A percentile compares a stretch with the other conserved stretches of the same genome.
Evolutionary conservation across 768 basidiomycete species (phyloP).

Genomic region (Exidia glandulosa): DNA sequence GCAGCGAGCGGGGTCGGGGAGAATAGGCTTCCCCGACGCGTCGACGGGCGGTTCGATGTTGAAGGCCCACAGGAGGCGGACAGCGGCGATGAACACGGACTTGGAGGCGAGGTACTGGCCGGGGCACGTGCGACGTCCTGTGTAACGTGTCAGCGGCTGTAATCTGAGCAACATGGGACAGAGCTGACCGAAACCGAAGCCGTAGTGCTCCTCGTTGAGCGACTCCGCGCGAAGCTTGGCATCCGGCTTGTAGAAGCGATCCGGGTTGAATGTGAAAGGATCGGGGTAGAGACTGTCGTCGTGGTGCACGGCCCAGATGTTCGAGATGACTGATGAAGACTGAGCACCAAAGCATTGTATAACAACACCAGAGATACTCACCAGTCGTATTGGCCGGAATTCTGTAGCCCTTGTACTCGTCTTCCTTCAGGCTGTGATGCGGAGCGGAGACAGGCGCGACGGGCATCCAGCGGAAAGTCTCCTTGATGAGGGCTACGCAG

Average conservation of each 20-base stretch:
- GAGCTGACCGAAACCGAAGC: slow-evolving; percentile 6
- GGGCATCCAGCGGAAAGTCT: slow-evolving; percentile 8
- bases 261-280: slow-evolving; percentile 25
- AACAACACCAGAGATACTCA: neutral
- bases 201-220: slow-evolving; percentile 5
- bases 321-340: slow-evolving; percentile 5
- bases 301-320: slow-evolving; percentile 28
- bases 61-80: slow-evolving; percentile 5
- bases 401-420: slow-evolving; percentile 3
- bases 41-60: neutral
- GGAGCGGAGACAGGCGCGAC: slow-evolving; percentile 2
- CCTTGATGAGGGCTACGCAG: slow-evolving; percentile 6
- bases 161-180: neutral
- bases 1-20: slow-evolving; percentile 4
- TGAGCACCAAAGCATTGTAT: neutral
- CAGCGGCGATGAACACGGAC: slow-evolving; percentile 3
- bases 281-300: slow-evolving; percentile 26
- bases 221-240: neutral
- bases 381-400: slow-evolving; percentile 14
- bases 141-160: neutral
- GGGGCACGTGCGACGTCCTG: slow-evolving; percentile 1
- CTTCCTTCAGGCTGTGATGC: slow-evolving; percentile 2
- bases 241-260: slow-evolving; percentile 20
- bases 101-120: slow-evolving; percentile 5
- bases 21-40: neutral